phyloP scores from a whole-genome alignment of 2,329 filamentous ascomycete species.

The Colletotrichum liaoningense region DNA sequence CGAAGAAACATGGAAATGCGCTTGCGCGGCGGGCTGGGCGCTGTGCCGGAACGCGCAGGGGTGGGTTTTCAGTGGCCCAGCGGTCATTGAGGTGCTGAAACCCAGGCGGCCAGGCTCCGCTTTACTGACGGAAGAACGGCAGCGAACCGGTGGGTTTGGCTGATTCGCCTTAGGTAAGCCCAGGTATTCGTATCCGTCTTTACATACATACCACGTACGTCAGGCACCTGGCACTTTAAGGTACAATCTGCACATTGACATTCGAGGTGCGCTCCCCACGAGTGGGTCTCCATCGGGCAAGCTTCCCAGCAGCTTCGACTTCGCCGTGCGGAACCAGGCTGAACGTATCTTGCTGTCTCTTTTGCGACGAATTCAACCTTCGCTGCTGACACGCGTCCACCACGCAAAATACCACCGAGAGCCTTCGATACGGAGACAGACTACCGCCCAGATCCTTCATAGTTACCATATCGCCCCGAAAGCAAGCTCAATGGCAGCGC shows the following conservation, averaged over 20 bases:
- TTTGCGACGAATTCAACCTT: background rate
- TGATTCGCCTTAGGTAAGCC: background rate
- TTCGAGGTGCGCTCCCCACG: too few species aligned
- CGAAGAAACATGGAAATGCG: background rate
- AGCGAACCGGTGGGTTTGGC: background rate
- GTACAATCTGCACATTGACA: background rate
- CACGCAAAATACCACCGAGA: background rate
- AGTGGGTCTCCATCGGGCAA: background rate
- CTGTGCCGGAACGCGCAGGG: slow-evolving; percentile 20
- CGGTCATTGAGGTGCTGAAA: slow-evolving; percentile 13
- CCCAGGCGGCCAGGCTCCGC: slow-evolving; percentile 15
- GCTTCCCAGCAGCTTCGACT: background rate
- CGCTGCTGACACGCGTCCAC: background rate
- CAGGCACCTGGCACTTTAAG: background rate
- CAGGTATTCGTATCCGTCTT: background rate
- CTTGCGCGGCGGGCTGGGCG: slow-evolving; percentile 24
- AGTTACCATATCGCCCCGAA: background rate
- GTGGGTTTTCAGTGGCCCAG: slow-evolving; percentile 22
- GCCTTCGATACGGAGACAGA: background rate
- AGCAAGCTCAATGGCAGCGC: slow-evolving; percentile 42
- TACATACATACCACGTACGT: too few species aligned
- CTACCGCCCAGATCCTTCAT: background rate
- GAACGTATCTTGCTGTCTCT: background rate
- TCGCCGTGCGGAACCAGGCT: background rate
- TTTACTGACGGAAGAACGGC: slow-evolving; percentile 7